Evolutionary conservation across 345 rosid genomes (phyloP), one percentile per base, ranked within the genome.

Genomic region (Bretschneidera sinensis): DNA sequence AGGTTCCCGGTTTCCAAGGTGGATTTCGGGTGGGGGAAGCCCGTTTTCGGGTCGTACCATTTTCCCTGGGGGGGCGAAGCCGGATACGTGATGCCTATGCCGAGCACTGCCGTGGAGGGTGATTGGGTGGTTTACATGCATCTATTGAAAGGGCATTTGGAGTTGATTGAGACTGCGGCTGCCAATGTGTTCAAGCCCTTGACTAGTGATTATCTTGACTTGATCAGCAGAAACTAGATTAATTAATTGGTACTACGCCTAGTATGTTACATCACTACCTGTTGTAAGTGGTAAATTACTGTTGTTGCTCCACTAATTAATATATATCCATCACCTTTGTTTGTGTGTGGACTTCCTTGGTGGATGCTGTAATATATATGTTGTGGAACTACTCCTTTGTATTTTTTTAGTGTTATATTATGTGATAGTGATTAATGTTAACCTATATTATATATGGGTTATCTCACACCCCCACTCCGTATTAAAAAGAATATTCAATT

Each of bases 81-180:
- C 0, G 89, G 92, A 1, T 86, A 83, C 53, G 92, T 86, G 1
- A 83, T 86, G 89, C 87, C 92, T 0, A 79, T 81, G 86, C 89
- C 81, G 0, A 79, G 75, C 45, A 80, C 89, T 0, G 51, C n/a
- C 0, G 61, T 65, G 15, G 70, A 81, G 19, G 86, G 82, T 0
- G 92, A 86, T 43, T 86, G 92, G 92, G 51, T 86, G 9, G 82
- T 86, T 9, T 83, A 86, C 55, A 69, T 81, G 77, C 77, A 76
- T 43, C 78, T 81, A 5, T 62, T 65, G 49, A 47, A 60, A 62
- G 63, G 61, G 48, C 83, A 81, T 63, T 57, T 81, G 62, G 67
- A 69, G 65, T 68, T 81, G 43, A 65, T 78, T 52, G 83, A 78
- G 62, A 49, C 57, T 34, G 73, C 71, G 55, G 83, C 79, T 53